Conservation (phyloP, 2,329 filamentous ascomycete genomes). For the Aspergillus sp. region DNA sequence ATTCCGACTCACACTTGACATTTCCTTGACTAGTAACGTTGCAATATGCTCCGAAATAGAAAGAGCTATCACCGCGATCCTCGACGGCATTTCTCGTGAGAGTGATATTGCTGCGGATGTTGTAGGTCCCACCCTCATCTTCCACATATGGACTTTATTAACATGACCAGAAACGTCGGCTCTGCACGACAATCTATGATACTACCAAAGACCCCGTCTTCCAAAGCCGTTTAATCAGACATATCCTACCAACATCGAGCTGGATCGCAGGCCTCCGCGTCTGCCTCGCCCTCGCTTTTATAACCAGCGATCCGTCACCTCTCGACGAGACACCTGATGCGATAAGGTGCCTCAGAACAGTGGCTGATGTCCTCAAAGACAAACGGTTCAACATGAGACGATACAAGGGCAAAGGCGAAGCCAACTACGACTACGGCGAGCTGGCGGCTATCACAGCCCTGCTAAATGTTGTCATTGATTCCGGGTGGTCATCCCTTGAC, state of each 20-base stretch:
- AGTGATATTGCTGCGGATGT: constrained; percentile 18
- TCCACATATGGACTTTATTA: background rate
- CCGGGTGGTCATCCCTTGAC: constrained; percentile 47
- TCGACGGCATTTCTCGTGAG: constrained; percentile 23
- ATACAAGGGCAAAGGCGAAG: constrained; percentile 20
- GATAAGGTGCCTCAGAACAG: constrained; percentile 30
- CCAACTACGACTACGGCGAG: constrained; percentile 60
- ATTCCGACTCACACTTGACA: constrained; percentile 39
- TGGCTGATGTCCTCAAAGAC: constrained; percentile 29
- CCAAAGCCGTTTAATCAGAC: constrained; percentile 40
- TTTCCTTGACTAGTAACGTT: constrained; percentile 28
- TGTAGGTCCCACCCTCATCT: constrained; percentile 14
- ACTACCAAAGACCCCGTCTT: constrained; percentile 39
- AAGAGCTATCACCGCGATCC: constrained; percentile 29
- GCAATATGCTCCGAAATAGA: constrained; percentile 33
- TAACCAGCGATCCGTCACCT: constrained; percentile 26
- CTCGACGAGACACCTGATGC: constrained; percentile 26
- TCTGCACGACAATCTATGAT: constrained; percentile 27
- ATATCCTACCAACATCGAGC: constrained; percentile 38
- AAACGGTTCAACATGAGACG: constrained; percentile 32
- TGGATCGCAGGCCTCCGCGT: constrained; percentile 40
- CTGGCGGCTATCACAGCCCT: constrained; percentile 66
- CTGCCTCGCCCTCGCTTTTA: constrained; percentile 38
- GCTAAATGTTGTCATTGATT: constrained; percentile 73
- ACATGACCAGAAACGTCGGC: constrained; percentile 24